Base-by-base conservation (phyloP, 1,139 yeast species). In the Blastobotrys buckinghamii region DNA sequence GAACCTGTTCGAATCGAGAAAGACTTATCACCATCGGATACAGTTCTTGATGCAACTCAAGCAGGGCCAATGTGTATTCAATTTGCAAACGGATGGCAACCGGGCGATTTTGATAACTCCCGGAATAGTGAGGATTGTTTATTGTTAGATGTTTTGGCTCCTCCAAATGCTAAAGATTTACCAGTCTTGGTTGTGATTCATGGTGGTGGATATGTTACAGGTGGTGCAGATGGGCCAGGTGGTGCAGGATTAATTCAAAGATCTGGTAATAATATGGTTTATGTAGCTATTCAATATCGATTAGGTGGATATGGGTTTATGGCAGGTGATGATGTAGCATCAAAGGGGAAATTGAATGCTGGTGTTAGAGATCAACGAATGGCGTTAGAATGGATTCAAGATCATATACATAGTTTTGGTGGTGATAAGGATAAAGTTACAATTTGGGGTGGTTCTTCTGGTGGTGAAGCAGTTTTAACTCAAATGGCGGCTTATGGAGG, bases 401-500 rank as follows among this genome's bases (percentile, higher is more conserved):
- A 65, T 43, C 61, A 68, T 50, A 68, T 70, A 43, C 55, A 34
- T 1, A 52, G 50, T 8, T 70, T 71, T 55, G 74, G 75, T 9
- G 75, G 75, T 24, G 66, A 71, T 50, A 65, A 69, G 1, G 53
- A 56, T 4, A 60, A 60, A 45, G 61, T 70, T 27, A 66, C 70
- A 2, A 56, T 68, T 10, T 59, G 64, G 59, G 74, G 74, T 15
- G 69, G 69, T 52, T 60, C 67, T 42, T 72, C 74, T 1, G 74
- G 74, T 10, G 69, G 70, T 1, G 59, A 59, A 39, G 59, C 67
- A 16, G 66, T 66, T 30, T 60, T 61, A 4, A 58, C 58, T 45
- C 64, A 65, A 32, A 27, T 68, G 54, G 43, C 55, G 1, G 50
- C 64, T 2, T 56, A 59, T 34, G 60, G n/a, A n/a, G n/a, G 57